phyloP scores from a whole-genome alignment of 768 basidiomycete genomes.

The Trametes elegans region DNA sequence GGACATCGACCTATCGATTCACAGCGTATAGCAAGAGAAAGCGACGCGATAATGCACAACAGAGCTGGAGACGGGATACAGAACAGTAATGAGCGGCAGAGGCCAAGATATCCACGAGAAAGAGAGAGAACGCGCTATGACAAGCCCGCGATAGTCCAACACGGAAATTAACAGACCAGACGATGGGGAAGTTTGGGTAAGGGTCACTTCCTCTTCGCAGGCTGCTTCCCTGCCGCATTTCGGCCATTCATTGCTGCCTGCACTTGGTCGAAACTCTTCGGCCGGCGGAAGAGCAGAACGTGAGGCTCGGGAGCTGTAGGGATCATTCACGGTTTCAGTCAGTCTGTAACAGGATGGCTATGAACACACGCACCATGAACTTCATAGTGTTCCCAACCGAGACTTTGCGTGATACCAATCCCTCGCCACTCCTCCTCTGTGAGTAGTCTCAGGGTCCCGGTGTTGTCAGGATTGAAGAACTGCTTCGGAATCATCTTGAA shows the following conservation, averaged over 20 bases:
- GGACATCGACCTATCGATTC: slow-evolving; percentile 10
- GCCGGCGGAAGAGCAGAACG: slow-evolving; percentile 88
- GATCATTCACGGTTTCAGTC: background rate
- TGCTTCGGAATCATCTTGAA: slow-evolving; percentile 91
- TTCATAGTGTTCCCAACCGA: slow-evolving; percentile 97
- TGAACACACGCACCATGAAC: slow-evolving; percentile 76
- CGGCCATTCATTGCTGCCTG: slow-evolving; percentile 18
- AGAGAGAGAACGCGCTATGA: background rate
- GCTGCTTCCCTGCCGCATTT: slow-evolving; percentile 36
- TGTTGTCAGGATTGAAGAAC: slow-evolving; percentile 69
- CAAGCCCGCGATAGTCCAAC: slow-evolving; percentile 7
- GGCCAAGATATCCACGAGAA: slow-evolving; percentile 7
- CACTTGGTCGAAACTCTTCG: slow-evolving; percentile 54
- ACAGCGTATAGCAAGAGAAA: slow-evolving; percentile 20
- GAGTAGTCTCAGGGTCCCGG: slow-evolving; percentile 78
- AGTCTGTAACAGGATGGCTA: background rate
- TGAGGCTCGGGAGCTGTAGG: slow-evolving; percentile 83
- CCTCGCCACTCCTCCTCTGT: slow-evolving; percentile 92
- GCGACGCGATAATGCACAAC: slow-evolving; percentile 20
- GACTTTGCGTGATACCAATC: slow-evolving; percentile 92
- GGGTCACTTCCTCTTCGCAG: slow-evolving; percentile 39
- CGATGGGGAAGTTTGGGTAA: background rate
- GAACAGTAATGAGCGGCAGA: slow-evolving; percentile 6
- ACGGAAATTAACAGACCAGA: slow-evolving; percentile 1
- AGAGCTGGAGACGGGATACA: slow-evolving; percentile 13